phyloP scores from a whole-genome alignment of 75 land plant species.

The Azolla pinnata region DNA sequence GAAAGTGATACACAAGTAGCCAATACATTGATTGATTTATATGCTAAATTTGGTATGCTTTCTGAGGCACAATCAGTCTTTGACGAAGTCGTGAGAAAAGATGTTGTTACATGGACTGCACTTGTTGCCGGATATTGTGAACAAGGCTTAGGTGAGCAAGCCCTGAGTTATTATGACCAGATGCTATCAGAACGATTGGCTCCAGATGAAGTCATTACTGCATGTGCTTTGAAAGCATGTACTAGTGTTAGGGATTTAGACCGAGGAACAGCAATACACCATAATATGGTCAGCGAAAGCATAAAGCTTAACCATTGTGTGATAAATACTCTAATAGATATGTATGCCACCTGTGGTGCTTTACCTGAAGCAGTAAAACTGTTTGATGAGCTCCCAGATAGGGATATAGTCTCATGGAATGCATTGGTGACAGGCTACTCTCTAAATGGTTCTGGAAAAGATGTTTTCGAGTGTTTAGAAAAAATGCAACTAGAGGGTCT shows the following conservation, averaged over 20 bases:
- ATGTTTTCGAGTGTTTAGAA: background rate
- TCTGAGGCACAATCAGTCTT: conserved; percentile 24
- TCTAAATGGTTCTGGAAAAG: conserved; percentile 5
- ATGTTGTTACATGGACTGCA: conserved; percentile 48
- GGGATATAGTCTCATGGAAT: conserved; percentile 47
- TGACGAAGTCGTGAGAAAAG: conserved; percentile 17
- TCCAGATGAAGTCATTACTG: background rate
- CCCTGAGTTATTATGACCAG: background rate
- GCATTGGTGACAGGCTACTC: conserved; percentile 39
- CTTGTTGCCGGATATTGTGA: conserved; percentile 23
- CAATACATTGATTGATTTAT: conserved; percentile 48
- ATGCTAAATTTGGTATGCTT: conserved; percentile 32
- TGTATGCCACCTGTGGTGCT: conserved; percentile 36
- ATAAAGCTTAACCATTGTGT: conserved; percentile 21
- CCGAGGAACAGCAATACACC: conserved; percentile 28
- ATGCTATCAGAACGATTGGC: background rate
- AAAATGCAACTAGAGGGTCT: conserved; percentile 3
- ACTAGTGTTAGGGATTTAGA: background rate
- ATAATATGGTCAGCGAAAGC: conserved; percentile 13
- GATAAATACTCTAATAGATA: conserved; percentile 27
- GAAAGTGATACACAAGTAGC: conserved; percentile 23
- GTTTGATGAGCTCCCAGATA: conserved; percentile 31
- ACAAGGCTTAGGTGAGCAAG: background rate
- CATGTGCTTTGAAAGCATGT: conserved; percentile 6
- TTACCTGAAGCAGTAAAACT: conserved; percentile 24